A percentile compares a stretch with the other conserved stretches of the same genome.
phyloP scores from a whole-genome alignment of 768 basidiomycete species.

The Panus rudis region DNA sequence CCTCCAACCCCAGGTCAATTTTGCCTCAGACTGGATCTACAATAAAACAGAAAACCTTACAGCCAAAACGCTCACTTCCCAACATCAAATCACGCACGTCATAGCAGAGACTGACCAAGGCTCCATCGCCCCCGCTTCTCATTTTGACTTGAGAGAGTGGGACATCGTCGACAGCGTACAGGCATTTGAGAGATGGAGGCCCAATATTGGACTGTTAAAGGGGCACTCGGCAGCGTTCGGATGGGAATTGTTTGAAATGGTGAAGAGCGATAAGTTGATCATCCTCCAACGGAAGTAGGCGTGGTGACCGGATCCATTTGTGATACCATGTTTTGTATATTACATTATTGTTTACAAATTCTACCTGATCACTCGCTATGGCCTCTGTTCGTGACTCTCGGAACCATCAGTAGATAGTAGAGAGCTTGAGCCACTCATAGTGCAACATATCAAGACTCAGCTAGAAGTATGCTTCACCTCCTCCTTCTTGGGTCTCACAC shows the following conservation, averaged over 20 bases:
- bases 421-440: too few species aligned
- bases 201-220: conserved; percentile 14
- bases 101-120: conserved; percentile 40
- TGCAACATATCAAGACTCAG: too few species aligned
- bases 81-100: conserved; percentile 49
- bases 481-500: conserved; percentile 57
- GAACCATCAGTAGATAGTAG: too few species aligned
- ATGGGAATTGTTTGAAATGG: conserved; percentile 13
- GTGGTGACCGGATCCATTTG: too few species aligned
- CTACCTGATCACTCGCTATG: too few species aligned
- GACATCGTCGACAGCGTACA: conserved; percentile 33
- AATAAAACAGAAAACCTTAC: conserved; percentile 74
- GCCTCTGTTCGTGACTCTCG: too few species aligned
- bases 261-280: conserved; percentile 16
- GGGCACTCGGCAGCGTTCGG: conserved; percentile 2
- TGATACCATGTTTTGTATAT: too few species aligned
- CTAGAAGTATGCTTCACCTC: too few species aligned
- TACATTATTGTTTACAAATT: too few species aligned
- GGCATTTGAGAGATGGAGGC: conserved; percentile 38
- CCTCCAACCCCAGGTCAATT: conserved; percentile 7
- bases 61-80: conserved; percentile 30
- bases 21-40: conserved; percentile 50
- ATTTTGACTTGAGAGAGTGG: conserved; percentile 29
- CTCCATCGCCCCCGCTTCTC: too few species aligned
- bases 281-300: conserved; percentile 14